Evolutionary conservation across 164 flowering plant species (phyloP), one percentile per base, ranked within the genome.

Genomic region (Echeveria elegans): DNA sequence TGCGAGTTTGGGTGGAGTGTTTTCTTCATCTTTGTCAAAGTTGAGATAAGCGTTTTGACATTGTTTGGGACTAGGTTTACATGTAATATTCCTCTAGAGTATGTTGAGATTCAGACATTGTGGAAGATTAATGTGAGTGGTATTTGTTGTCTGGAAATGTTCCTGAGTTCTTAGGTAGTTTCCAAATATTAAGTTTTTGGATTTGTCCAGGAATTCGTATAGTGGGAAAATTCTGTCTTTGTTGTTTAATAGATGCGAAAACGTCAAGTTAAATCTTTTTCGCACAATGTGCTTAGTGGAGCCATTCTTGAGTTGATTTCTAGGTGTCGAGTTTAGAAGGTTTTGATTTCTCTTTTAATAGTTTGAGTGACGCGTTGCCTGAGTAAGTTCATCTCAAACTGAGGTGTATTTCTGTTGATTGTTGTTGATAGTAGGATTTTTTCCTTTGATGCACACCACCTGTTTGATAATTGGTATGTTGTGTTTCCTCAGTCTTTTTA

Each of bases 61-160:
- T 76, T 95, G 74, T 90, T 78, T 68, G 96, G 95, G 7, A 95
- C 92, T 72, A 75, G 71, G 36, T 92, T 95, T 64, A 61, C 80
- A 2, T 97, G 99, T 15, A 78, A 77, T 45, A 77, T 95, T 59
- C 97, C 97, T 2, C 11, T 7, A 11, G 96, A 87, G 63, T 92
- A 82, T 66, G 82, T 76, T 3, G 72, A 72, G 24, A 71, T 92
- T 18, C 71, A 53, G 40, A 72, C 85, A 6, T 64, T 95, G 66
- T 86, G 97, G 95, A 95, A 92, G 84, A 84, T 95, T 56, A 92
- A 95, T 79, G 72, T 95, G 72, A 92, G 97, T 70, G 74, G 82
- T 47, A 95, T 82, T 87, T 86, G 3, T 70, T 95, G 29, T 86
- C 88, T 38, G 99, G 99, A 43, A 62, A 73, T 34, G 81, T 95